phyloP scores from a whole-genome alignment of 257 asterid species.

The Voacanga thouarsii region DNA sequence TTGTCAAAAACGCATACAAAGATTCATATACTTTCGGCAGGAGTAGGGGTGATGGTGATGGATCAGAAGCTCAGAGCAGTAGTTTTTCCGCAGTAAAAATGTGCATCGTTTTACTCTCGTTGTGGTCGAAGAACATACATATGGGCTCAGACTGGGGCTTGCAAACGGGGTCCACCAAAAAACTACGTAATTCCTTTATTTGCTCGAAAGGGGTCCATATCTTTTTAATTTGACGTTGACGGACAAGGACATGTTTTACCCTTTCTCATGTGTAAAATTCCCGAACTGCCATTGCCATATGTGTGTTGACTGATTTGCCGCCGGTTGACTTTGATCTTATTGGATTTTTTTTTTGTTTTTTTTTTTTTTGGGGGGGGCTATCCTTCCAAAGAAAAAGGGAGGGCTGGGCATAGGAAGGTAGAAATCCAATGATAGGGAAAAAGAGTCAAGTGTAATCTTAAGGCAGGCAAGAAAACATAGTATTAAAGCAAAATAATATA shows the following conservation, averaged over 20 bases:
- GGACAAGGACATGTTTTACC: neutral
- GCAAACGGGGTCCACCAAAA: slow-evolving; percentile 3
- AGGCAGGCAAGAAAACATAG: no score
- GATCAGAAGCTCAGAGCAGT: slow-evolving; percentile 2
- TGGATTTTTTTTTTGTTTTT: no score
- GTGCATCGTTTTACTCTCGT: neutral
- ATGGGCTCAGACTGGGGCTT: neutral
- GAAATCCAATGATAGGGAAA: no score
- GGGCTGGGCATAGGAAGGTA: no score
- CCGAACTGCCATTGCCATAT: neutral
- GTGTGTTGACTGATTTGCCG: neutral
- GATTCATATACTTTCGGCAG: neutral
- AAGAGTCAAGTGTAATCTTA: no score
- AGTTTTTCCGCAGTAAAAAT: neutral
- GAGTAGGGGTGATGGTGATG: neutral
- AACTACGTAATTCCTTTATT: no score
- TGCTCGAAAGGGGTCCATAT: no score
- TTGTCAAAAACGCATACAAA: neutral
- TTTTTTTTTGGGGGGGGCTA: no score
- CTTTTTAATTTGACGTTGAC: neutral
- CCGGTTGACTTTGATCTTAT: neutral
- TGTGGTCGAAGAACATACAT: neutral
- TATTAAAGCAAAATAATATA: no score
- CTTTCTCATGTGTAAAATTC: neutral
- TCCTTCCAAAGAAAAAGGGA: no score